Base-by-base conservation (phyloP, 2,329 filamentous ascomycete species). In the Microsporum canis region DNA sequence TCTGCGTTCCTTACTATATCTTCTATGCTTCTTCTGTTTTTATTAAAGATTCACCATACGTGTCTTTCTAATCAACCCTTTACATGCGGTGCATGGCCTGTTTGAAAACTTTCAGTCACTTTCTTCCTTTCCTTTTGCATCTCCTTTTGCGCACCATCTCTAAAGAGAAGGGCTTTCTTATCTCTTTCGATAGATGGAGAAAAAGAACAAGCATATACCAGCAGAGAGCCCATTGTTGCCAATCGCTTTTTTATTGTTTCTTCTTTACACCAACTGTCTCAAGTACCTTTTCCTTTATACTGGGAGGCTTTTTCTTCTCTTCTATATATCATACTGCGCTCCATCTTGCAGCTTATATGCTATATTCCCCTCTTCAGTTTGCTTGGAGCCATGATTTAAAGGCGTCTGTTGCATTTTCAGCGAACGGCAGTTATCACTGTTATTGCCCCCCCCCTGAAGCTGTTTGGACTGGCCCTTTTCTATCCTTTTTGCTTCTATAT, bases 1-100 rank as follows among this genome's bases (percentile, higher is more conserved):
- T 61, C 59, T 63, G 60, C 41, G 41, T 5, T 38, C 51, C n/a
- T 51, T 57, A 27, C 49, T 31, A 36, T 58, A 47, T 36, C 17
- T 57, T 60, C 39, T 41, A 38, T 34, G 34, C 49, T 47, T 58
- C 59, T 34, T 17, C 43, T 60, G 39, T 45, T 41, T 33, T 41
- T 57, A 51, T 51, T 51, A 31, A 51, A 29, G 23, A 51, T 51
- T 51, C 45, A n/a, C 45, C 45, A 29, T 51, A 51, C 27, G 23
- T 51, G 45, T 51, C 57, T 62, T 62, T 57, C 39, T 53, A 39
- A 39, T 49, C 51, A 6, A 17, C 49, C 45, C 10, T 45, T 43
- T 58, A 29, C 23, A 58, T 39, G 39, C 38, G 31, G 56, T 58
- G 56, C 51, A 55, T 55, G 34, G 34, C 39, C 31, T 27, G n/a